These are phyloP conservation scores for Adansonia madagascariensis DNA, from an alignment of 441 rosid genomes.

Conservation along the genomic window DNA sequence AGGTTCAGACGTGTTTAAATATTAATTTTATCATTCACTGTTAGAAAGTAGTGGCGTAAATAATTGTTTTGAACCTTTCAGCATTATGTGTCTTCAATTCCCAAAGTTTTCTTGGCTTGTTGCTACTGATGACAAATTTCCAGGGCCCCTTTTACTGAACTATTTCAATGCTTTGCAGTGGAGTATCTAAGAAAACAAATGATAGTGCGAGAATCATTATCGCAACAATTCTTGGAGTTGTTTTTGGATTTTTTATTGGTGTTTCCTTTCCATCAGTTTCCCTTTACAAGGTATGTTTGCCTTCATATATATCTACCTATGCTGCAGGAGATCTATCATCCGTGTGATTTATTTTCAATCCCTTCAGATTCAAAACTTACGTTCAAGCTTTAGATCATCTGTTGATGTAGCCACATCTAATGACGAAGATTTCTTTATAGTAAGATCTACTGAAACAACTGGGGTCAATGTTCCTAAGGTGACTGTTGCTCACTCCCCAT, in stretches of 20 bases:
- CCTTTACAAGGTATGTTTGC: constrained; percentile 56
- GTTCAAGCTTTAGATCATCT: constrained; percentile 53
- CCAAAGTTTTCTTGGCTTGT: not conserved
- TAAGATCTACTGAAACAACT: constrained; percentile 39
- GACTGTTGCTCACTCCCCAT: constrained; percentile 21
- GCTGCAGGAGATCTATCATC: constrained; percentile 11
- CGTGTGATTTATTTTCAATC: constrained; percentile 24
- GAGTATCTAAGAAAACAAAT: constrained; percentile 55
- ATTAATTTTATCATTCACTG: not conserved
- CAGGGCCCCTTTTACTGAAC: not conserved
- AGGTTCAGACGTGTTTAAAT: constrained; percentile 44
- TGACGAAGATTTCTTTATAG: constrained; percentile 34
- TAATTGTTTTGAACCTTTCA: constrained; percentile 11
- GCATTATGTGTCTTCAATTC: not conserved
- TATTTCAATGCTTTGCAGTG: constrained; percentile 53
- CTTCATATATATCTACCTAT: constrained; percentile 6
- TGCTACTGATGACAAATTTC: not conserved
- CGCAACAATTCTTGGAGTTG: constrained; percentile 59
- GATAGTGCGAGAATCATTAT: constrained; percentile 55
- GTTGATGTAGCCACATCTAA: constrained; percentile 44
- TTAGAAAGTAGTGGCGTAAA: constrained; percentile 8
- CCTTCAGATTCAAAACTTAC: constrained; percentile 59
- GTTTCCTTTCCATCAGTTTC: constrained; percentile 66
- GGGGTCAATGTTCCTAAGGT: constrained; percentile 49
- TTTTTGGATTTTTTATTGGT: constrained; percentile 79